Conservation (phyloP, 768 basidiomycete species). For the Russula virescens region DNA sequence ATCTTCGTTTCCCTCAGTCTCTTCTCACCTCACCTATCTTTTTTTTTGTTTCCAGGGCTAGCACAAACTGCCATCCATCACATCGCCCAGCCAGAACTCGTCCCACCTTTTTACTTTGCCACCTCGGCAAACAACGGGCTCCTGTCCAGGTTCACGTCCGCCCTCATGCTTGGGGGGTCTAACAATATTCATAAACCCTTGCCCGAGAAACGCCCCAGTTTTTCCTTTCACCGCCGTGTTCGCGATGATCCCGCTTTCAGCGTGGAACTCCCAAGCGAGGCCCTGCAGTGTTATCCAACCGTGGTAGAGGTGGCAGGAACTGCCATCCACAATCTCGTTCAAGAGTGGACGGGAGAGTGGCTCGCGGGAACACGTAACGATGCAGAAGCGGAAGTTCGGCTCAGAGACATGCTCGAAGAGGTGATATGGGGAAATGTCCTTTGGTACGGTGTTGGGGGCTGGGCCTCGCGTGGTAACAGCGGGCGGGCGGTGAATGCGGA, state of each 20-base stretch:
- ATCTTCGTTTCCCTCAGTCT: background rate
- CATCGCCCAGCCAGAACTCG: constrained; percentile 33
- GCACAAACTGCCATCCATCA: constrained; percentile 49
- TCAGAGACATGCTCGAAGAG: constrained; percentile 55
- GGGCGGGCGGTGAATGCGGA: constrained; percentile 30
- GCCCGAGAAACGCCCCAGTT: constrained; percentile 35
- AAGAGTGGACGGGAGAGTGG: constrained; percentile 24
- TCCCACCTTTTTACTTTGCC: constrained; percentile 30
- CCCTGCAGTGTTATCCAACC: constrained; percentile 4
- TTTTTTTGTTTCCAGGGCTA: constrained; percentile 37
- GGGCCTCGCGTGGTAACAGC: constrained; percentile 20
- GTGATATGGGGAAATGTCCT: constrained; percentile 49
- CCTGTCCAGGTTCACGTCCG: constrained; percentile 27
- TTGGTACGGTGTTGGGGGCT: constrained; percentile 42
- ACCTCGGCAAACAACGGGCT: too few species aligned
- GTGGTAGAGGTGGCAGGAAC: constrained; percentile 14
- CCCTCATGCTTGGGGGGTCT: constrained; percentile 4
- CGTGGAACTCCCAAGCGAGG: constrained; percentile 16
- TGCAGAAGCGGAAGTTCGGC: constrained; percentile 25
- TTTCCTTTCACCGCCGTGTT: constrained; percentile 51
- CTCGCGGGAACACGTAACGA: too few species aligned
- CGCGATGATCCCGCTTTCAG: constrained; percentile 39
- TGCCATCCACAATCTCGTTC: background rate
- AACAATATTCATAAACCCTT: constrained; percentile 14
- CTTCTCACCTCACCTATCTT: background rate